phyloP scores from a whole-genome alignment of 2,329 filamentous ascomycete species.

The Didymella arachidicola region DNA sequence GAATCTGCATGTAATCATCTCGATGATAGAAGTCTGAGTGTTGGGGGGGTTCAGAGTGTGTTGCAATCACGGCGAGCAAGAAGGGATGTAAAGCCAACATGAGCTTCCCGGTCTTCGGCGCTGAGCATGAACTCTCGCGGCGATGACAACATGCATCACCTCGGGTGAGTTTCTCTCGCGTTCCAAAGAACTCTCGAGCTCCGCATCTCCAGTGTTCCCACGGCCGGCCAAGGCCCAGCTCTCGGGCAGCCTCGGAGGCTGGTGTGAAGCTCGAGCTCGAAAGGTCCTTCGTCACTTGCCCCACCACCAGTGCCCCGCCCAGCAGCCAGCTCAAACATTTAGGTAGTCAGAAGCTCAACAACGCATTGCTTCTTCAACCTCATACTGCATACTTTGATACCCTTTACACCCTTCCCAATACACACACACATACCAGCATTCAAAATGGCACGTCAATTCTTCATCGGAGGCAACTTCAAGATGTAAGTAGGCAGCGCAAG shows the following conservation, averaged over 20 bases:
- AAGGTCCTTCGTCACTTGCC: constrained; percentile 31
- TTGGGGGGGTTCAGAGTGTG: not conserved
- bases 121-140: not conserved
- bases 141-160: constrained; percentile 1
- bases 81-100: not conserved
- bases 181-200: constrained; percentile 22
- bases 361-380: constrained; percentile 32
- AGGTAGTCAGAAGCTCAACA: constrained; percentile 38
- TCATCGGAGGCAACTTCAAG: constrained; percentile 99
- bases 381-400: constrained; percentile 16
- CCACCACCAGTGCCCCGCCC: constrained; percentile 35
- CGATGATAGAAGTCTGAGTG: not conserved
- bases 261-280: constrained; percentile 27
- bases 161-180: constrained; percentile 18
- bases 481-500: constrained; percentile 67
- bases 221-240: constrained; percentile 31
- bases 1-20: not conserved
- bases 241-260: constrained; percentile 19
- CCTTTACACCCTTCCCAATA: constrained; percentile 13
- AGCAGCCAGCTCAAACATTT: constrained; percentile 35
- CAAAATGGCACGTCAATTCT: constrained; percentile 94
- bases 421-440: constrained; percentile 35
- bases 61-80: not conserved
- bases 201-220: constrained; percentile 40
- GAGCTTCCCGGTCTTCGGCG: not conserved